Conservation (phyloP, 2,329 filamentous ascomycete genomes). For the Diplodia intermedia region DNA sequence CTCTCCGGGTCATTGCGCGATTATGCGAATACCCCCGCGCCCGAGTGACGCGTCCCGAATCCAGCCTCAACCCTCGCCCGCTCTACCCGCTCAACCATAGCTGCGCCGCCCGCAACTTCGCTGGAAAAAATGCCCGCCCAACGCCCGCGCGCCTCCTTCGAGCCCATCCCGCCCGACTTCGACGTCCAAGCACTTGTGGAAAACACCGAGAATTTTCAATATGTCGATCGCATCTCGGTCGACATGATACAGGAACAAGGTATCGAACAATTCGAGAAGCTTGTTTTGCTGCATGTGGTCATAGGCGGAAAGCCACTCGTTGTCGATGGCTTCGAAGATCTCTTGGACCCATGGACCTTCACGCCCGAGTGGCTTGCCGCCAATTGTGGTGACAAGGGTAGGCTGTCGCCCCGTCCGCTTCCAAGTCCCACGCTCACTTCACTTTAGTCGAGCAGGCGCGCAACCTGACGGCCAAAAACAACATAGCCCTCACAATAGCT, state of each 20-base stretch:
- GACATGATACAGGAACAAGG: slow-evolving; percentile 80
- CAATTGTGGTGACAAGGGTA: slow-evolving; percentile 80
- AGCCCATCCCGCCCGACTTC: slow-evolving; percentile 86
- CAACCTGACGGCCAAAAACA: slow-evolving; percentile 74
- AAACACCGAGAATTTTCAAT: slow-evolving; percentile 81
- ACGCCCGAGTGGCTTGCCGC: slow-evolving; percentile 79
- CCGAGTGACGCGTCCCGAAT: neutral
- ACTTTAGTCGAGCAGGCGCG: slow-evolving; percentile 78
- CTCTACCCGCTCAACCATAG: neutral
- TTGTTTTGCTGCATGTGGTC: slow-evolving; percentile 84
- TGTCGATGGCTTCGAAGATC: slow-evolving; percentile 83
- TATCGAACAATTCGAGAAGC: slow-evolving; percentile 80
- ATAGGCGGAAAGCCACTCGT: slow-evolving; percentile 86
- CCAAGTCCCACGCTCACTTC: slow-evolving; percentile 33
- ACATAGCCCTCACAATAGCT: slow-evolving; percentile 83
- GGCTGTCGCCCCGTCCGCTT: slow-evolving; percentile 45
- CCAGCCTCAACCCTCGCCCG: no score
- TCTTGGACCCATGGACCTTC: slow-evolving; percentile 79
- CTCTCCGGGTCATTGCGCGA: neutral
- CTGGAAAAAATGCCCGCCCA: slow-evolving; percentile 71
- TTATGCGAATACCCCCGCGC: neutral
- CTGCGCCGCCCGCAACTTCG: neutral
- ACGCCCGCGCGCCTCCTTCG: slow-evolving; percentile 86
- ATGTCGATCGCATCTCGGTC: slow-evolving; percentile 79
- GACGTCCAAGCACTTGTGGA: slow-evolving; percentile 79